Conservation (phyloP, 805 yeast genomes). For the Huiozyma naganishii region DNA sequence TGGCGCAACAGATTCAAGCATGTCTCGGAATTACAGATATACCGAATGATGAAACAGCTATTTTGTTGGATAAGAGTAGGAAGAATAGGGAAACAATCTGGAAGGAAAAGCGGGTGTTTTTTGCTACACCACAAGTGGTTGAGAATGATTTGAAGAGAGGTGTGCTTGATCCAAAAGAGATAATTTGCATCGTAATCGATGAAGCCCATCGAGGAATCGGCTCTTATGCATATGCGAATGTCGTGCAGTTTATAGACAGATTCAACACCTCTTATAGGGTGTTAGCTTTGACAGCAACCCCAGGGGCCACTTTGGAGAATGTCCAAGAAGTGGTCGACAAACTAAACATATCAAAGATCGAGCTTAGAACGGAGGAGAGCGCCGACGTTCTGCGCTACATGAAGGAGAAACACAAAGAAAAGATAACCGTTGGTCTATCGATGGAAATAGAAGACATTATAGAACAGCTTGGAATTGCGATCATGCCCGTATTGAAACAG, state of each 20-base stretch:
- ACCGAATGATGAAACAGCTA: constrained; percentile 65
- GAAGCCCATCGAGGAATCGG: constrained; percentile 95
- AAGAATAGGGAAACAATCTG: constrained; percentile 67
- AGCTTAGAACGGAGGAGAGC: constrained; percentile 77
- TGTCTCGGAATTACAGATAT: constrained; percentile 82
- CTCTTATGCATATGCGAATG: constrained; percentile 77
- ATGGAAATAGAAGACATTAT: constrained; percentile 47
- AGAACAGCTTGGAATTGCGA: constrained; percentile 47
- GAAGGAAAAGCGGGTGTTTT: constrained; percentile 67
- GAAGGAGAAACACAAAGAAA: constrained; percentile 52
- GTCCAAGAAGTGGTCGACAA: constrained; percentile 78
- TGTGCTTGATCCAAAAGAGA: constrained; percentile 57
- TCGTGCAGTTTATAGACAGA: constrained; percentile 54
- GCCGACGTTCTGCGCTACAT: constrained; percentile 72
- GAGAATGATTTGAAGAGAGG: constrained; percentile 81
- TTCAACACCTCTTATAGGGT: constrained; percentile 61
- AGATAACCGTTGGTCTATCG: constrained; percentile 44
- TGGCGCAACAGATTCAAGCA: constrained; percentile 92
- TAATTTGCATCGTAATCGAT: constrained; percentile 75
- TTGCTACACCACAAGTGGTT: constrained; percentile 93
- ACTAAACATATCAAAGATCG: constrained; percentile 62
- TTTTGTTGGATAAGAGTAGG: constrained; percentile 50
- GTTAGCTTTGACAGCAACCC: constrained; percentile 91
- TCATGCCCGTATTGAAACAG: constrained; percentile 51
- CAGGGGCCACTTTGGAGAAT: constrained; percentile 77